A percentile compares a stretch with the other conserved stretches of the same genome.
Conservation (phyloP, 495 filamentous ascomycete genomes). For the Aspergillus ostianus region DNA sequence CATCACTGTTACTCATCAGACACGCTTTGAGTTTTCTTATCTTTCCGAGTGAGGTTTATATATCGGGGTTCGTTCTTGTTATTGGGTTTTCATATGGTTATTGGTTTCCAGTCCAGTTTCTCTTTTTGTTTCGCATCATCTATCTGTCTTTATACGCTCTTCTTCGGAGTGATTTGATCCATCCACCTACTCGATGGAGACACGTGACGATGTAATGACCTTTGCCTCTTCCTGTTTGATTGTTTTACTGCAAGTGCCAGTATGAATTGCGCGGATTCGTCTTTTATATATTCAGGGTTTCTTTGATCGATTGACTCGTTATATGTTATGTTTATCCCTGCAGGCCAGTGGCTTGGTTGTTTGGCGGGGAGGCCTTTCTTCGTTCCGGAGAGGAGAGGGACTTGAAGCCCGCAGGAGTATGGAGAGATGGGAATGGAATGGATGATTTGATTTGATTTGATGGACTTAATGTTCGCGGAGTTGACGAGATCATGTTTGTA, state of each 20-base stretch:
- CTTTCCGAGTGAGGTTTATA: neutral
- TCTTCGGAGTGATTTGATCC: slow-evolving; percentile 1
- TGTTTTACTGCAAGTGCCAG: slow-evolving; percentile 20
- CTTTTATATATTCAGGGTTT: slow-evolving; percentile 2
- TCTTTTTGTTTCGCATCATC: neutral
- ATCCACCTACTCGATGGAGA: slow-evolving; percentile 15
- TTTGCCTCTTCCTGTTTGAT: slow-evolving; percentile 13
- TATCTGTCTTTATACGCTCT: slow-evolving; percentile 16
- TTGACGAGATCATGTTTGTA: neutral
- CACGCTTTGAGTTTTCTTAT: neutral
- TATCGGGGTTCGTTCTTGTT: neutral
- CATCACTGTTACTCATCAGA: neutral
- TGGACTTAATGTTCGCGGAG: neutral
- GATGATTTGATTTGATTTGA: neutral
- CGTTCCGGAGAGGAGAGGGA: neutral
- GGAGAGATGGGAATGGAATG: neutral
- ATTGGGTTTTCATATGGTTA: slow-evolving; percentile 6
- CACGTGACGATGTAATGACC: slow-evolving; percentile 29
- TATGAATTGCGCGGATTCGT: slow-evolving; percentile 10
- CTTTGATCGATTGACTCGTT: neutral
- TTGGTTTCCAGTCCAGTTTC: neutral
- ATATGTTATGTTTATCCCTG: neutral
- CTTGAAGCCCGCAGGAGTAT: neutral
- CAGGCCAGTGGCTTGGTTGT: neutral
- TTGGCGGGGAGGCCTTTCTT: neutral